Conservation (phyloP, 192 early-diverging fungal species). For the Coemansia sp. region DNA sequence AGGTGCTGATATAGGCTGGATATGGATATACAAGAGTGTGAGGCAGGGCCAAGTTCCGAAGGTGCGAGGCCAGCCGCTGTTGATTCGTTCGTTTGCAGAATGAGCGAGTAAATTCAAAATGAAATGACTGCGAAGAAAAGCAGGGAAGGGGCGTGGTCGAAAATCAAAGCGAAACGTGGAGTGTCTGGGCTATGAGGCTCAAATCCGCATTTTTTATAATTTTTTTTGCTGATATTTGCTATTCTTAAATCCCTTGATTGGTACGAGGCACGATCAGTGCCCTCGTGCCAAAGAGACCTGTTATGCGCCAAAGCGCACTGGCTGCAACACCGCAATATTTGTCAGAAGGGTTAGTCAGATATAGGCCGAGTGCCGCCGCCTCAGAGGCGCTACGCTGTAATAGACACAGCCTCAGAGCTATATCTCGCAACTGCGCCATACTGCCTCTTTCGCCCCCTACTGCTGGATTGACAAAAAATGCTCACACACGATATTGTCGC, state of each 20-base stretch:
- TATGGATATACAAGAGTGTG: not conserved
- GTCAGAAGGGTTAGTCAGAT: too few species aligned
- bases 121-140: not conserved
- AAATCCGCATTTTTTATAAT: not conserved
- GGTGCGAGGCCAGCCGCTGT: not conserved
- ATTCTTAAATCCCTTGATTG: not conserved
- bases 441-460: not conserved
- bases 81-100: not conserved
- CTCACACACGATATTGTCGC: not conserved
- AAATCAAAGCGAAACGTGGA: not conserved
- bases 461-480: not conserved
- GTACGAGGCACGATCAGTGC: not conserved
- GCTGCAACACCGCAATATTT: not conserved
- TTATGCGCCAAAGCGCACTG: not conserved
- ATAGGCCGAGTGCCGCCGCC: not conserved
- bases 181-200: not conserved
- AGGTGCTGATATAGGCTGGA: not conserved
- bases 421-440: not conserved
- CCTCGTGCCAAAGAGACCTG: not conserved
- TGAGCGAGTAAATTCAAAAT: not conserved
- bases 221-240: not conserved
- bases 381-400: not conserved
- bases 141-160: not conserved
- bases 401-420: not conserved
- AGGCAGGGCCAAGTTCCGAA: not conserved